These are phyloP conservation scores for Penicillium verhagenii DNA, from an alignment of 495 filamentous ascomycete species.

Conservation along the genomic window DNA sequence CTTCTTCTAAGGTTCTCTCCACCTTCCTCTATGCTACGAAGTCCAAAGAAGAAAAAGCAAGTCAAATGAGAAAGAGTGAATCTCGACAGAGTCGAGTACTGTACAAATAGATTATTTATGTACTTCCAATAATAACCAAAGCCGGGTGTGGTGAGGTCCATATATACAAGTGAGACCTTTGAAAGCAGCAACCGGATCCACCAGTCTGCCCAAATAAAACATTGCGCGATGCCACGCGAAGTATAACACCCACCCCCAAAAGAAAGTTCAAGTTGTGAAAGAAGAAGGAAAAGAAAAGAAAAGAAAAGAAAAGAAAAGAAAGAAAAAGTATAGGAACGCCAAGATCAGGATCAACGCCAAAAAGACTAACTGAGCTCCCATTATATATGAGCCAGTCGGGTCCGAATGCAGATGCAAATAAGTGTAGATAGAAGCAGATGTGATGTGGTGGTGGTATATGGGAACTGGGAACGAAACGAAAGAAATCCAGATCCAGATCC, in stretches of 20 bases:
- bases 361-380: background rate
- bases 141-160: constrained; percentile 2
- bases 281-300: constrained; percentile 4
- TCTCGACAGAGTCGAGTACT: constrained; percentile 12
- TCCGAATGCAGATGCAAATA: constrained; percentile 21
- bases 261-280: constrained; percentile 1
- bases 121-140: constrained; percentile 6
- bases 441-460: constrained; percentile 30
- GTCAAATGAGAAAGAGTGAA: background rate
- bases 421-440: no score
- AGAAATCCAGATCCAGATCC: constrained; percentile 1
- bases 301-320: background rate
- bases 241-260: no score
- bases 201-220: no score
- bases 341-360: background rate
- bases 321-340: constrained; percentile 8
- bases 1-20: no score
- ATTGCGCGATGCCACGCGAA: constrained; percentile 16
- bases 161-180: constrained; percentile 25
- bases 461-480: constrained; percentile 5
- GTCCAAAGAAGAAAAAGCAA: no score
- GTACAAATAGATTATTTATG: constrained; percentile 28
- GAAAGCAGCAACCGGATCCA: constrained; percentile 3
- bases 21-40: no score
- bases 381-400: background rate